Evolutionary conservation across 176 grass and related monocot species (phyloP).

Genomic region (Saccharum spontaneum): DNA sequence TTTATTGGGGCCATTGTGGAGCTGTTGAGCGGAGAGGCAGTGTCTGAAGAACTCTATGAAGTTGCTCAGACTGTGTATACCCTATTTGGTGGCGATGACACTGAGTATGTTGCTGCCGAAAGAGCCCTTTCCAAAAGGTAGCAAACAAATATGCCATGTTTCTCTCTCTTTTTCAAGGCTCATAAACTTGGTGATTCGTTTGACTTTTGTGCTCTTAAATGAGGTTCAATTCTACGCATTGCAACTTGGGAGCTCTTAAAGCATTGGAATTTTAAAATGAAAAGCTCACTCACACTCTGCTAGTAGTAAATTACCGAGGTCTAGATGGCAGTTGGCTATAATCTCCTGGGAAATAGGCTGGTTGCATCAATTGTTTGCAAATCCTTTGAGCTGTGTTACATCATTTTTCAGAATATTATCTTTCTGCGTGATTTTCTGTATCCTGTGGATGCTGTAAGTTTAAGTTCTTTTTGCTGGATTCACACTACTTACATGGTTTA

Average conservation of each 20-base stretch:
- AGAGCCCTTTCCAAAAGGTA: conserved; percentile 49
- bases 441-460: neutral
- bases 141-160: neutral
- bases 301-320: neutral
- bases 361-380: neutral
- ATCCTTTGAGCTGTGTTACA: neutral
- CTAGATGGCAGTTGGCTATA: neutral
- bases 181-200: neutral
- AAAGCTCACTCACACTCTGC: neutral
- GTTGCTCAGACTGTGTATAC: conserved; percentile 68
- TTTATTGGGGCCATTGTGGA: conserved; percentile 75
- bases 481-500: conserved; percentile 2
- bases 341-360: neutral
- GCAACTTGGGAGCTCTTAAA: neutral
- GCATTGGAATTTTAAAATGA: neutral
- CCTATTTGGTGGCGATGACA: conserved; percentile 46
- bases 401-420: neutral
- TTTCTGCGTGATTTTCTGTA: neutral
- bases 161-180: neutral
- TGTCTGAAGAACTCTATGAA: conserved; percentile 75
- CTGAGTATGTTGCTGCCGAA: conserved; percentile 26
- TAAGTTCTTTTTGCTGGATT: conserved; percentile 9
- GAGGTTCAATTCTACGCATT: neutral
- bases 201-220: conserved; percentile 3
- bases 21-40: conserved; percentile 74